phyloP scores from a whole-genome alignment of 306 rosid genomes.

The Glycine soja region DNA sequence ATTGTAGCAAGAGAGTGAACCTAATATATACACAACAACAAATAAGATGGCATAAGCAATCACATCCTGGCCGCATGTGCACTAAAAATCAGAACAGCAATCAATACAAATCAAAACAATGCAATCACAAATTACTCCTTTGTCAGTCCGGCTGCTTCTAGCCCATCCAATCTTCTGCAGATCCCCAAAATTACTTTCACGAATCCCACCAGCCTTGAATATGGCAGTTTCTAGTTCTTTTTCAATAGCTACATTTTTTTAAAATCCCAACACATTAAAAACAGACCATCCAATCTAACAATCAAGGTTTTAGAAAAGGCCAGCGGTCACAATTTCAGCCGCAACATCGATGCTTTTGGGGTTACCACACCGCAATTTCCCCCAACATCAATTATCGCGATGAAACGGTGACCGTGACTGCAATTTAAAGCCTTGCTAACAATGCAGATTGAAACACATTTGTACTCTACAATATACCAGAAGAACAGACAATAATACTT shows the following conservation, averaged over 20 bases:
- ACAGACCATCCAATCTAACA: slow-evolving; percentile 1
- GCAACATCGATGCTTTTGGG: no score
- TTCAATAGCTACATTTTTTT: slow-evolving; percentile 73
- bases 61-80: neutral
- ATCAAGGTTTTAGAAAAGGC: no score
- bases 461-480: slow-evolving; percentile 8
- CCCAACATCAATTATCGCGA: no score
- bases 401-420: no score
- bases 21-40: slow-evolving; percentile 49
- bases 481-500: neutral
- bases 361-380: no score
- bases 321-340: no score
- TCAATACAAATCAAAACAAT: slow-evolving; percentile 8
- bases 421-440: no score
- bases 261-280: slow-evolving; percentile 56
- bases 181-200: slow-evolving; percentile 78
- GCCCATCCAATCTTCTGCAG: slow-evolving; percentile 85
- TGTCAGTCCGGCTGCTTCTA: slow-evolving; percentile 95
- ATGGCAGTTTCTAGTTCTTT: slow-evolving; percentile 88
- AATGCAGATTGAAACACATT: slow-evolving; percentile 41
- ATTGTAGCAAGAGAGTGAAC: slow-evolving; percentile 90
- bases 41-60: slow-evolving; percentile 22
- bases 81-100: slow-evolving; percentile 21
- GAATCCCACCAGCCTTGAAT: slow-evolving; percentile 86
- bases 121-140: slow-evolving; percentile 73